Percentiles rank a stretch among this genome's conserved stretches.
Conservation (phyloP, 2,329 filamentous ascomycete species). For the Furcasterigmium sp. region DNA sequence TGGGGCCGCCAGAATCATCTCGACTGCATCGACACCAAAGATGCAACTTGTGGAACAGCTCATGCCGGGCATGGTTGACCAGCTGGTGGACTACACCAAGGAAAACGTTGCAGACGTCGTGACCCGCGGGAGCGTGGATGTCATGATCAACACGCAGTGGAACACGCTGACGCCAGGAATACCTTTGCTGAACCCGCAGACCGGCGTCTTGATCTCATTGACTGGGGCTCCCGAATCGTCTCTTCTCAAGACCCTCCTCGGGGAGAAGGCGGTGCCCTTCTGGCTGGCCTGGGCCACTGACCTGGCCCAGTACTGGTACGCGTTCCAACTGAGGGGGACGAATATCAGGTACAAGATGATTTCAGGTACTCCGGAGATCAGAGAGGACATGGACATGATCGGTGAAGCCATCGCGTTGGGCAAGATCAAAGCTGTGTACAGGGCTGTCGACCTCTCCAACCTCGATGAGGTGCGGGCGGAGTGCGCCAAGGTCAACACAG, state of each 20-base stretch:
- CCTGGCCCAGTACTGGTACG: constrained; percentile 32
- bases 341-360: constrained; percentile 37
- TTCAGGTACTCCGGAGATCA: constrained; percentile 33
- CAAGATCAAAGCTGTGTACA: constrained; percentile 36
- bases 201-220: constrained; percentile 36
- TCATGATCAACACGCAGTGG: constrained; percentile 44
- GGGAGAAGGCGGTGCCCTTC: constrained; percentile 19
- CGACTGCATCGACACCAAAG: constrained; percentile 48
- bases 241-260: constrained; percentile 21
- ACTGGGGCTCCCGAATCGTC: constrained; percentile 27
- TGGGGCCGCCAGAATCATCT: constrained; percentile 38
- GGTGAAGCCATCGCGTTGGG: constrained; percentile 34
- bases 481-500: constrained; percentile 31
- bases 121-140: constrained; percentile 38
- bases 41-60: constrained; percentile 34
- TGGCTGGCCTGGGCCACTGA: constrained; percentile 30
- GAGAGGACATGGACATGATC: constrained; percentile 35
- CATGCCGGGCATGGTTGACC: constrained; percentile 39
- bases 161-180: constrained; percentile 30
- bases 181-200: constrained; percentile 27
- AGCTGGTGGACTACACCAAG: constrained; percentile 46
- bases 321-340: constrained; percentile 37
- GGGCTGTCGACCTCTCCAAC: constrained; percentile 34
- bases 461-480: constrained; percentile 33
- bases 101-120: constrained; percentile 30